These are phyloP conservation scores for Galeopsis tetrahit DNA, from an alignment of 257 asterid genomes.

Conservation along the genomic window DNA sequence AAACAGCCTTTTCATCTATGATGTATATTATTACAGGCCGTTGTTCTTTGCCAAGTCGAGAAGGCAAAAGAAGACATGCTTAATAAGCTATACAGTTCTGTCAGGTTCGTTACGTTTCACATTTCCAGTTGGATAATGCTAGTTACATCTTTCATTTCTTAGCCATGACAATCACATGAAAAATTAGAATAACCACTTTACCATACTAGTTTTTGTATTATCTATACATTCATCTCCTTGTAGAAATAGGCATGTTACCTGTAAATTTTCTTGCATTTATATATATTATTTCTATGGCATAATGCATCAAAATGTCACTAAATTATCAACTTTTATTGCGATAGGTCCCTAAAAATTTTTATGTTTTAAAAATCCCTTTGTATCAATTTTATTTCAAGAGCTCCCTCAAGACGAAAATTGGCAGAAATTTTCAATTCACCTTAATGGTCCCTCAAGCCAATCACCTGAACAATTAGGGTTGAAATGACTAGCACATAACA, in stretches of 20 bases:
- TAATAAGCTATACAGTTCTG: constrained; percentile 84
- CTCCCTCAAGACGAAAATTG: too few relatives aligned
- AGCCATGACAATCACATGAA: not conserved
- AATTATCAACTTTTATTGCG: too few relatives aligned
- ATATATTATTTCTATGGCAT: not conserved
- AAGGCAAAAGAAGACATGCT: constrained; percentile 98
- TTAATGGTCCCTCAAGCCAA: too few relatives aligned
- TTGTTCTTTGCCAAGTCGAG: constrained; percentile 95
- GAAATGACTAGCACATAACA: too few relatives aligned
- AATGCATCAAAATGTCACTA: too few relatives aligned
- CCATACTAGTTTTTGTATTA: not conserved
- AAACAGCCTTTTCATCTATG: constrained; percentile 35
- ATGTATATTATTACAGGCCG: constrained; percentile 65
- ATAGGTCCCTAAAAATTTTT: too few relatives aligned
- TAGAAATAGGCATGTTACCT: not conserved
- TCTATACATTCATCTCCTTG: not conserved
- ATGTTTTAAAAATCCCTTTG: too few relatives aligned
- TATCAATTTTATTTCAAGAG: too few relatives aligned
- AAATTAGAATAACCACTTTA: not conserved
- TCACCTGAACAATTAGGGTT: too few relatives aligned
- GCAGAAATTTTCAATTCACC: too few relatives aligned
- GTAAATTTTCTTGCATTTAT: not conserved
- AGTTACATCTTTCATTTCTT: not conserved
- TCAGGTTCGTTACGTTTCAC: constrained; percentile 59
- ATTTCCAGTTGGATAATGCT: constrained; percentile 1